Conservation (phyloP, 768 basidiomycete species). For the Mycena leptocephala region DNA sequence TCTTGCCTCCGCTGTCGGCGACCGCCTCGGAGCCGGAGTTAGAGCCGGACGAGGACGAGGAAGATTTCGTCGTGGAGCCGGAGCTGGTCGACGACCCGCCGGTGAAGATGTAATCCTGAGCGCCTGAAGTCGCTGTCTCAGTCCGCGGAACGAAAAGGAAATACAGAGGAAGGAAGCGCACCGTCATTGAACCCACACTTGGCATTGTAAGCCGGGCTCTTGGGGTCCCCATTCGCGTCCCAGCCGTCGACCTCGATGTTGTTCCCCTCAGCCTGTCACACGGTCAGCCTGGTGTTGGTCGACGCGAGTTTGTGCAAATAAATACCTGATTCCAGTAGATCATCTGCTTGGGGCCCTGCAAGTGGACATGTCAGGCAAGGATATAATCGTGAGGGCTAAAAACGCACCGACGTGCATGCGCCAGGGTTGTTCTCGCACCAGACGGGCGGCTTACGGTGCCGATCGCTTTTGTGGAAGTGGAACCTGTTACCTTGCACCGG, state of each 20-base stretch:
- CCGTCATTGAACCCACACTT: constrained; percentile 67
- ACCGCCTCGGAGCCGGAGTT: neutral
- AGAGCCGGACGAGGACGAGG: neutral
- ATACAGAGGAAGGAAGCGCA: constrained; percentile 38
- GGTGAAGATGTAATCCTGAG: constrained; percentile 63
- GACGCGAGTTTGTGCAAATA: neutral
- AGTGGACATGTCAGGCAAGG: neutral
- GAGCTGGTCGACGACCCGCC: constrained; percentile 27
- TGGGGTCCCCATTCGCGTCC: constrained; percentile 56
- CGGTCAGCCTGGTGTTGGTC: neutral
- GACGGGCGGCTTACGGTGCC: constrained; percentile 60
- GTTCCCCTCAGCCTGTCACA: constrained; percentile 58
- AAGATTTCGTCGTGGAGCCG: neutral
- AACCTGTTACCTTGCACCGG: constrained; percentile 65
- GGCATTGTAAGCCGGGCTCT: constrained; percentile 65
- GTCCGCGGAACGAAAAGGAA: neutral
- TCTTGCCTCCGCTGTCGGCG: neutral
- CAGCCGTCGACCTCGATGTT: constrained; percentile 62
- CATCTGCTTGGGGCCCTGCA: constrained; percentile 70
- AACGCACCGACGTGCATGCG: constrained; percentile 50
- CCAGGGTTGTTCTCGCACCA: constrained; percentile 67
- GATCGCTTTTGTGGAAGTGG: constrained; percentile 57
- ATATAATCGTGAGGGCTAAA: neutral
- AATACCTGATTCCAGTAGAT: constrained; percentile 66
- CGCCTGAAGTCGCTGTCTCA: constrained; percentile 43